Percentiles rank a stretch among this genome's conserved stretches.
phyloP scores from a whole-genome alignment of 805 yeast genomes.

The Teunomyces barrocoloradensis region DNA sequence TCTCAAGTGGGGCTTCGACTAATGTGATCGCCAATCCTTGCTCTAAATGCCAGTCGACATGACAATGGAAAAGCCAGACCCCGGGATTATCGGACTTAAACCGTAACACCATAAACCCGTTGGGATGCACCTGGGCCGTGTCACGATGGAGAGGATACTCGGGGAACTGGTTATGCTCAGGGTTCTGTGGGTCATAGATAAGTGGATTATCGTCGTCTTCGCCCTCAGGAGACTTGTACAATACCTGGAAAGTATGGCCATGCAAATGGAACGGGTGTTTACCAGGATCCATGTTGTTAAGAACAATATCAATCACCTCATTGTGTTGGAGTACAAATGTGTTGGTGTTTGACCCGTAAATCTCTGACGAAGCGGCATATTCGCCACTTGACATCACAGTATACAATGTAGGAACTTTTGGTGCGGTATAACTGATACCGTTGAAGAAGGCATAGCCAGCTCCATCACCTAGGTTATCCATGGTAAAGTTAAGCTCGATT shows the following conservation, averaged over 20 bases:
- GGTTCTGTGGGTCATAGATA: constrained; percentile 44
- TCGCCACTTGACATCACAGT: constrained; percentile 57
- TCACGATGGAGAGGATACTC: constrained; percentile 67
- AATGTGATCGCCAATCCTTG: constrained; percentile 76
- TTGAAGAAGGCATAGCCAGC: constrained; percentile 76
- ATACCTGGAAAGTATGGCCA: constrained; percentile 68
- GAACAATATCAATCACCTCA: constrained; percentile 70
- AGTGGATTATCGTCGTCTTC: constrained; percentile 56
- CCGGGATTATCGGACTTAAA: constrained; percentile 88
- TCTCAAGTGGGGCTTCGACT: constrained; percentile 63
- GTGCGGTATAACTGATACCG: constrained; percentile 59
- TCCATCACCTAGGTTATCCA: constrained; percentile 73
- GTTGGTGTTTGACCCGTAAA: constrained; percentile 74
- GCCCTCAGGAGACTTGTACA: constrained; percentile 50
- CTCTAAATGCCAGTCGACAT: constrained; percentile 79
- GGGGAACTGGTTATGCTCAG: constrained; percentile 44
- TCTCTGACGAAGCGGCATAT: constrained; percentile 50
- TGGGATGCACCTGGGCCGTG: constrained; percentile 63
- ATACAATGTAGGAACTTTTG: constrained; percentile 68
- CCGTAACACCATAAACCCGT: constrained; percentile 66
- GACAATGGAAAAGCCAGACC: constrained; percentile 93
- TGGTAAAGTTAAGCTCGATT: constrained; percentile 55
- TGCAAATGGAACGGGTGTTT: constrained; percentile 79
- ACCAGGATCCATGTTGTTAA: constrained; percentile 78
- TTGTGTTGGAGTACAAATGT: constrained; percentile 56